Evolutionary conservation across 345 rosid species (phyloP), one percentile per base, ranked within the genome.

Genomic region (Moringa oleifera): DNA sequence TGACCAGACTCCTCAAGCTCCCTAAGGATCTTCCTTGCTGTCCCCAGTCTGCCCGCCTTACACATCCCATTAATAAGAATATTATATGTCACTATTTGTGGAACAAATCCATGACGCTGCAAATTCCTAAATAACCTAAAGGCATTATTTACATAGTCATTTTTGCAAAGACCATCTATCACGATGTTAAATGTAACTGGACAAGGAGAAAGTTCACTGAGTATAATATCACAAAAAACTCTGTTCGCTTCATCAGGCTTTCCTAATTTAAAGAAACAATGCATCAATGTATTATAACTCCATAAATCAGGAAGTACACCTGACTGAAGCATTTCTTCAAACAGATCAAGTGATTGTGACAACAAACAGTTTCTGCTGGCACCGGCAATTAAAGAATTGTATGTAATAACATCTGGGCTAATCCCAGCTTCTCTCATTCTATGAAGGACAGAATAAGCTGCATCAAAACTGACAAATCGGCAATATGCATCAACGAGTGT

Each of bases 251-350:
- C 85, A 9, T 83, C 88, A 0, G 84, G 86, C 28, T 72, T 81
- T 7, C 92, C 96, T 46, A 78, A 17, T 64, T 80, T 82, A 67
- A 90, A 86, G 63, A 86, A 73, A 62, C 92, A 82, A 64, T 83
- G 87, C 95, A 88, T 90, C 71, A 93, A 63, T 62, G 85, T 79
- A 64, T 93, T 93, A 55, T 83, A 93, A 73, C 86, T 90, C 89
- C 97, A 88, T 46, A 81, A n/a, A 75, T 93, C 87, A 5, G 96
- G 95, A 62, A 55, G 37, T 52, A 93, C 63, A 5, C 86, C 86
- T 57, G 56, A 58, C 0, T 71, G 68, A 52, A 79, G 79, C 97
- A 90, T 93, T 88, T 93, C 98, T 4, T 88, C 96, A 67, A 94
- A 86, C 85, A 94, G 78, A 57, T 83, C 63, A 64, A 80, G 57